Conservation (phyloP, 257 asterid species). For the Solanum pennellii region DNA sequence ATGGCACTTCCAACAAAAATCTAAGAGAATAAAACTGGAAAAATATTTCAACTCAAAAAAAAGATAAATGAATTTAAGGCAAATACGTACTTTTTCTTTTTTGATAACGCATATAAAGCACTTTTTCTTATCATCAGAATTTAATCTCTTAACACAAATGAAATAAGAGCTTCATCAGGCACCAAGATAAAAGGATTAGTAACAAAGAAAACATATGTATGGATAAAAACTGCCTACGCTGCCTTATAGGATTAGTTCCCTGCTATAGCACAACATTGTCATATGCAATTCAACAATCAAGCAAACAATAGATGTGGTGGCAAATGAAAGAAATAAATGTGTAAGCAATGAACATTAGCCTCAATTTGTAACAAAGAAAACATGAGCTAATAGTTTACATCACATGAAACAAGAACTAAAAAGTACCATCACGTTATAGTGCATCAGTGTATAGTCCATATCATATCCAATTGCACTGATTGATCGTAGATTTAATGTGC, state of each 20-base stretch:
- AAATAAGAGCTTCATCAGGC: background rate
- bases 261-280: background rate
- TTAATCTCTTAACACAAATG: background rate
- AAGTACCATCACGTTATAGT: constrained; percentile 66
- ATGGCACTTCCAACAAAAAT: background rate
- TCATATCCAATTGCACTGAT: constrained; percentile 79
- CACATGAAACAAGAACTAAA: background rate
- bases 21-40: background rate
- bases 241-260: background rate
- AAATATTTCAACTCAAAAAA: background rate
- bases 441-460: constrained; percentile 83
- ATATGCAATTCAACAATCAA: background rate
- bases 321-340: background rate
- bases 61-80: background rate
- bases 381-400: background rate
- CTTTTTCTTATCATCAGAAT: background rate
- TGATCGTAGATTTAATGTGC: constrained; percentile 68
- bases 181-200: background rate
- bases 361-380: background rate
- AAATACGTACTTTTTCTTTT: background rate
- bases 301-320: background rate
- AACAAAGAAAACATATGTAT: background rate
- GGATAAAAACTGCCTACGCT: background rate
- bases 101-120: background rate
- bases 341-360: background rate